Evolutionary conservation across 495 filamentous ascomycete species (phyloP).

Genomic region (Tetracladium marchalianum): DNA sequence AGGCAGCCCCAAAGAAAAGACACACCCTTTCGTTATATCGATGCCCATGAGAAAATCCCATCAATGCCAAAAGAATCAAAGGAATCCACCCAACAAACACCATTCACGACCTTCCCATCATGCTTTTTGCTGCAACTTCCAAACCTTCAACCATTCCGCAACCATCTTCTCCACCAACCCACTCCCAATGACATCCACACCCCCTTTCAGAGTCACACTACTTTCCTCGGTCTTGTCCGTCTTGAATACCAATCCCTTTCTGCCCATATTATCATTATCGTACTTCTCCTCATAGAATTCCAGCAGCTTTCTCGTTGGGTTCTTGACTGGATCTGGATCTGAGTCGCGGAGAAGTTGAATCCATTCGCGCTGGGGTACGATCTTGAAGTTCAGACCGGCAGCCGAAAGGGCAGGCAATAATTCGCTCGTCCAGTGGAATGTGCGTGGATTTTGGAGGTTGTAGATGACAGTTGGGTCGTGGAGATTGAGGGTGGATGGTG

Average conservation of each 20-base stretch:
- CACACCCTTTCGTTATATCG: no score
- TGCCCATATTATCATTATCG: conserved; percentile 16
- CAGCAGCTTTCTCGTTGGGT: conserved; percentile 33
- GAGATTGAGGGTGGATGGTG: background rate
- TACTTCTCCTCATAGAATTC: conserved; percentile 32
- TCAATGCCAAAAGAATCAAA: no score
- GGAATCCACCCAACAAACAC: no score
- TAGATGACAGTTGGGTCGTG: conserved; percentile 21
- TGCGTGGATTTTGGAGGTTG: conserved; percentile 32
- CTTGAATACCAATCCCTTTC: conserved; percentile 8
- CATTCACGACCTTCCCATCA: no score
- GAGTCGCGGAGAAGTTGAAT: conserved; percentile 25
- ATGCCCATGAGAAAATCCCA: no score
- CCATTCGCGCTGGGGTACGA: conserved; percentile 32
- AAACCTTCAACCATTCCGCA: conserved; percentile 14
- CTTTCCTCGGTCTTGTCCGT: conserved; percentile 14
- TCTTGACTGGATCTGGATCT: conserved; percentile 23
- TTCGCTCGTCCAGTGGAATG: conserved; percentile 32
- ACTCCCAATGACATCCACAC: conserved; percentile 18
- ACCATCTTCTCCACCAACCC: conserved; percentile 21
- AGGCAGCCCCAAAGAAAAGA: no score
- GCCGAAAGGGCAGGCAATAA: conserved; percentile 27
- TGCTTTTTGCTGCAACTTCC: background rate
- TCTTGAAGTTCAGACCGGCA: conserved; percentile 27
- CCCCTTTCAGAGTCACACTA: conserved; percentile 11